phyloP scores from a whole-genome alignment of 192 early-diverging fungal species.

The Coemansia sp. region DNA sequence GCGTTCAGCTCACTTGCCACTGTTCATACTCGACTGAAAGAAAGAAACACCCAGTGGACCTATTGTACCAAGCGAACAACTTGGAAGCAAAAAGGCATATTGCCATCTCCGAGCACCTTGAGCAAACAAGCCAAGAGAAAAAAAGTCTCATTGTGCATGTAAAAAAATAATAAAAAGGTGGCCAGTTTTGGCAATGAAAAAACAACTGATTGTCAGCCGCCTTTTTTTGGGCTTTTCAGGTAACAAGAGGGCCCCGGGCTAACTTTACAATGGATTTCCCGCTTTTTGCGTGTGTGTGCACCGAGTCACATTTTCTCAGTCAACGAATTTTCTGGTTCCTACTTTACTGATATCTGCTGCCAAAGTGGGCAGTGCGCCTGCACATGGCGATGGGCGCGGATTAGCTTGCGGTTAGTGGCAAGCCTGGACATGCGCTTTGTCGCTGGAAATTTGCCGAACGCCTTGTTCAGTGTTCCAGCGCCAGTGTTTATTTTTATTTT shows the following conservation, averaged over 20 bases:
- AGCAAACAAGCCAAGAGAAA: constrained; percentile 1
- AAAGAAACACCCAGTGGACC: too few species aligned
- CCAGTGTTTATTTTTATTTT: not conserved
- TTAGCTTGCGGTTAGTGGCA: not conserved
- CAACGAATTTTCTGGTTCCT: not conserved
- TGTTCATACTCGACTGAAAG: too few species aligned
- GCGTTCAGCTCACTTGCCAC: too few species aligned
- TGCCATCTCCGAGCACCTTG: not conserved
- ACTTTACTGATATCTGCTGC: not conserved
- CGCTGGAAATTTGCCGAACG: not conserved
- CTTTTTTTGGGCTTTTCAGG: not conserved
- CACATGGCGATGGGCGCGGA: not conserved
- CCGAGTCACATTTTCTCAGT: constrained; percentile 2
- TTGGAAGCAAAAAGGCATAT: too few species aligned
- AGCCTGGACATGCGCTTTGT: not conserved
- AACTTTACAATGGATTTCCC: not conserved
- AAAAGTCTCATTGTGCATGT: too few species aligned
- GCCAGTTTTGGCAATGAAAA: constrained; percentile 3
- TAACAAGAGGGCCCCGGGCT: not conserved
- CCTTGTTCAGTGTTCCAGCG: not conserved
- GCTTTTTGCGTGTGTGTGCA: not conserved
- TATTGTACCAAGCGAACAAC: too few species aligned
- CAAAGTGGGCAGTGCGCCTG: not conserved
- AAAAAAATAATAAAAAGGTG: not conserved
- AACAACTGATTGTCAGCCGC: not conserved